Evolutionary conservation across 768 basidiomycete genomes (phyloP).

Genomic region (Exsudoporus frostii): DNA sequence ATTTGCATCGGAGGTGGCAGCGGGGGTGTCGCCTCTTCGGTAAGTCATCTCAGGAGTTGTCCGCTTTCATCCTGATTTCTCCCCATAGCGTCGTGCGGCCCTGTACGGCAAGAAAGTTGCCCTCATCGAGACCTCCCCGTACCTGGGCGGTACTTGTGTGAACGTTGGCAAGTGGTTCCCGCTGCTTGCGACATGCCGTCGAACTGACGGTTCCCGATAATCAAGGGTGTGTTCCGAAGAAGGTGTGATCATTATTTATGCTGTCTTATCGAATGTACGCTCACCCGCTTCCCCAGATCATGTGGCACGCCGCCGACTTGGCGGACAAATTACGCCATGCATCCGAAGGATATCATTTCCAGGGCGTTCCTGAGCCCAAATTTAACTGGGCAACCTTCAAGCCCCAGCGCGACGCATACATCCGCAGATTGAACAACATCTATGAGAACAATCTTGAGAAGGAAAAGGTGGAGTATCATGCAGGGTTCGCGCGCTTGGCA

Average conservation of each 20-base stretch:
- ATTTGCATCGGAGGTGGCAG: constrained; percentile 92
- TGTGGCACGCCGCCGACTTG: constrained; percentile 96
- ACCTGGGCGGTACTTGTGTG: constrained; percentile 93
- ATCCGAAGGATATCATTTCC: constrained; percentile 67
- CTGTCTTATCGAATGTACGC: neutral
- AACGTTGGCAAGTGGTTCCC: constrained; percentile 75
- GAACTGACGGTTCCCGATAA: constrained; percentile 8
- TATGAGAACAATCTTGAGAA: constrained; percentile 87
- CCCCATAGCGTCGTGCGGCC: constrained; percentile 79
- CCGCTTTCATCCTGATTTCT: neutral
- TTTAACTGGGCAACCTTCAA: constrained; percentile 94
- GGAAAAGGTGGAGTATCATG: constrained; percentile 85
- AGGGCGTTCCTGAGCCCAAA: constrained; percentile 52
- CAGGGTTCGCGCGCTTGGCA: constrained; percentile 71
- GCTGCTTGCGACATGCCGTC: neutral
- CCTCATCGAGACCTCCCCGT: constrained; percentile 70
- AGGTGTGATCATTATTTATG: constrained; percentile 42
- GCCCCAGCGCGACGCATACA: constrained; percentile 93
- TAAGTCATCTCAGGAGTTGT: constrained; percentile 36
- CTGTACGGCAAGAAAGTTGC: constrained; percentile 92
- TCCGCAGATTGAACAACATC: constrained; percentile 82
- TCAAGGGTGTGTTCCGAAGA: constrained; percentile 95
- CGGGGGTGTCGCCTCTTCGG: constrained; percentile 86
- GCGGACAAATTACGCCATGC: constrained; percentile 82
- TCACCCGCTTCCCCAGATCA: constrained; percentile 54